These are phyloP conservation scores for Puccinia triticina DNA, from an alignment of 1,284 basidiomycete species.

Conservation along the genomic window DNA sequence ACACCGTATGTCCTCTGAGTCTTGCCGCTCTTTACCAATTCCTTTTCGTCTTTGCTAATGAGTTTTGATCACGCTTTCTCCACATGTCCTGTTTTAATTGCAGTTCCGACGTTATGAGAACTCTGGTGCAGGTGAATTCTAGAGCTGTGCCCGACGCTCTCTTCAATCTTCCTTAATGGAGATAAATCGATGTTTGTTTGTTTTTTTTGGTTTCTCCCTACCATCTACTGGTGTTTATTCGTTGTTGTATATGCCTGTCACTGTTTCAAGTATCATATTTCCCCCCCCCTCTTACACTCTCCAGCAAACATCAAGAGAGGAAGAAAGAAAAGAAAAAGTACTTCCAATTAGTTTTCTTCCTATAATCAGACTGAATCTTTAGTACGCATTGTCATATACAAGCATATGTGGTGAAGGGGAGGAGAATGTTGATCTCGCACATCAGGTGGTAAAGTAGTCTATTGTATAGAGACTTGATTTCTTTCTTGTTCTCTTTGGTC, in stretches of 20 bases:
- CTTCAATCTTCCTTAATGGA: neutral
- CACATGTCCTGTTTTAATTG: neutral
- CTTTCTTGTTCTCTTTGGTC: no score
- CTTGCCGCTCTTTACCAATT: neutral
- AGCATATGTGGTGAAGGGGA: no score
- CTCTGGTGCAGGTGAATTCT: constrained; percentile 33
- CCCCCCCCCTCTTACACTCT: no score
- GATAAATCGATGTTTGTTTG: neutral
- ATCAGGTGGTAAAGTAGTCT: no score
- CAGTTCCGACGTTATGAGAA: constrained; percentile 51
- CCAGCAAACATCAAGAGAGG: no score
- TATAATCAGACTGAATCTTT: no score
- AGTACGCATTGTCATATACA: no score
- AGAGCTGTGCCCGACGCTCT: neutral
- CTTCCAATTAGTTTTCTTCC: no score
- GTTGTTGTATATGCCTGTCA: neutral
- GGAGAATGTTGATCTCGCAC: no score
- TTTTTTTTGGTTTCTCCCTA: neutral
- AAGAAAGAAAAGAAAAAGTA: no score
- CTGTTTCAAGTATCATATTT: no score
- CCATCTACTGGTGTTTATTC: neutral
- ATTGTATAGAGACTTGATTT: no score
- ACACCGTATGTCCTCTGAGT: constrained; percentile 55
- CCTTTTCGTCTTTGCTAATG: neutral
- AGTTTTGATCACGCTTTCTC: neutral